Conservation (phyloP, 306 rosid genomes). For the Ziziphus jujuba region DNA sequence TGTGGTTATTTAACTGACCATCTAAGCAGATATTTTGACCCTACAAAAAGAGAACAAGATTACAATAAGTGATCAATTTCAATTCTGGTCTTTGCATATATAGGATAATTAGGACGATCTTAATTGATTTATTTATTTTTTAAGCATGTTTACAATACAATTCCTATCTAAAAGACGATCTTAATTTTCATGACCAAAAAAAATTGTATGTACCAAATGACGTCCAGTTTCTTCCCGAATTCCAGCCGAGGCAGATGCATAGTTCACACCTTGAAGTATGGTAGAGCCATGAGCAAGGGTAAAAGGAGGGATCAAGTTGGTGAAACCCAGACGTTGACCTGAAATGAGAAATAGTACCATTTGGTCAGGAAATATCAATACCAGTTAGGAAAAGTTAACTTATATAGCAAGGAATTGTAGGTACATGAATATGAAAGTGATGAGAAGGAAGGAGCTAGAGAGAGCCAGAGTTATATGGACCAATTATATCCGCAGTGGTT, state of each 20-base stretch:
- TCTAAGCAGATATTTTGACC: constrained; percentile 42
- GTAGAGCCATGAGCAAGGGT: constrained; percentile 18
- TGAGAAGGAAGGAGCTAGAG: not conserved
- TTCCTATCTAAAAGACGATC: too few relatives aligned
- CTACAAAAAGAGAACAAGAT: constrained; percentile 20
- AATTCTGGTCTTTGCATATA: too few relatives aligned
- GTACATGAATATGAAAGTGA: not conserved
- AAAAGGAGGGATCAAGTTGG: constrained; percentile 49
- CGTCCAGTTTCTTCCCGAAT: constrained; percentile 46
- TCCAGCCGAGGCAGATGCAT: constrained; percentile 74
- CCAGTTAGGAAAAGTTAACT: too few relatives aligned
- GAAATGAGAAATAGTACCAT: too few relatives aligned
- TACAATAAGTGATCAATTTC: too few relatives aligned
- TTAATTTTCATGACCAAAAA: too few relatives aligned
- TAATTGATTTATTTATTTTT: too few relatives aligned
- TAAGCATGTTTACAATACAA: too few relatives aligned
- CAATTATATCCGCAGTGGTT: constrained; percentile 44
- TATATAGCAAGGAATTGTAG: too few relatives aligned
- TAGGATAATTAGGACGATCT: too few relatives aligned
- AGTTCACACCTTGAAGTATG: constrained; percentile 55
- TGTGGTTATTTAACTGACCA: constrained; percentile 43
- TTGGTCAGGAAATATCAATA: too few relatives aligned
- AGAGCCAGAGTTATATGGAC: too few relatives aligned
- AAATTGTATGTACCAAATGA: constrained; percentile 22
- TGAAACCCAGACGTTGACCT: constrained; percentile 69